A percentile compares a stretch with the other conserved stretches of the same genome.
Conservation (phyloP, 2,329 filamentous ascomycete species). For the Colletotrichum caudatum region DNA sequence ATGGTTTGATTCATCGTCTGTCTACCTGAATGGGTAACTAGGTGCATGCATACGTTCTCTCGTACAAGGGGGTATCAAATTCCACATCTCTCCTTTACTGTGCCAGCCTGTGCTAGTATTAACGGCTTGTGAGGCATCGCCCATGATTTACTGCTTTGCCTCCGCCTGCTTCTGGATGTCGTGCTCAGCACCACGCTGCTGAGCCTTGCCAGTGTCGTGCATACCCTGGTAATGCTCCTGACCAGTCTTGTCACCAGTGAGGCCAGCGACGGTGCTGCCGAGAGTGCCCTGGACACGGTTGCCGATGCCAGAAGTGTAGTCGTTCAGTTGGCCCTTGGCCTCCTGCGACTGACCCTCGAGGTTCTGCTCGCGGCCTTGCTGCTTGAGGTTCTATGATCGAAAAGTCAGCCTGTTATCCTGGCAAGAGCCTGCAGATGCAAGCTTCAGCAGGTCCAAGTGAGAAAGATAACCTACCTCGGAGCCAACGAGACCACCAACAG, state of each 20-base stretch:
- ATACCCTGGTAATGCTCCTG: constrained; percentile 74
- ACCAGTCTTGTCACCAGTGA: constrained; percentile 77
- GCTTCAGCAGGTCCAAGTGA: neutral
- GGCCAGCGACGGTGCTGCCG: constrained; percentile 76
- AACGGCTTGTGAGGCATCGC: neutral
- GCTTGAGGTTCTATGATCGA: constrained; percentile 70
- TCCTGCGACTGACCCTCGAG: constrained; percentile 83
- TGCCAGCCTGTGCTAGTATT: constrained; percentile 2
- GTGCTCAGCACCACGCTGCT: constrained; percentile 84
- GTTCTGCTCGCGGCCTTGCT: constrained; percentile 82
- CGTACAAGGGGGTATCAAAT: constrained; percentile 40
- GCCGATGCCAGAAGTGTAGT: constrained; percentile 75
- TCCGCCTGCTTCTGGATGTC: constrained; percentile 81
- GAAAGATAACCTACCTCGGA: constrained; percentile 65
- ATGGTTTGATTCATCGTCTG: constrained; percentile 2
- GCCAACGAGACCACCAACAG: constrained; percentile 80
- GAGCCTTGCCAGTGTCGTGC: constrained; percentile 86
- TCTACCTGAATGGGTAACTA: constrained; percentile 5
- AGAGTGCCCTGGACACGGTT: constrained; percentile 78
- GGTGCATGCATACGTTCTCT: constrained; percentile 14
- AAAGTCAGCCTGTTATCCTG: neutral
- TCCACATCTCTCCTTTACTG: constrained; percentile 14
- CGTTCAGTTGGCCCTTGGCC: constrained; percentile 82
- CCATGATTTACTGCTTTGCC: constrained; percentile 48
- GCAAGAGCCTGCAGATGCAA: neutral